A percentile compares a stretch with the other conserved stretches of the same genome.
Evolutionary conservation across 345 rosid species (phyloP).

Genomic region (Euphorbia lathyris): DNA sequence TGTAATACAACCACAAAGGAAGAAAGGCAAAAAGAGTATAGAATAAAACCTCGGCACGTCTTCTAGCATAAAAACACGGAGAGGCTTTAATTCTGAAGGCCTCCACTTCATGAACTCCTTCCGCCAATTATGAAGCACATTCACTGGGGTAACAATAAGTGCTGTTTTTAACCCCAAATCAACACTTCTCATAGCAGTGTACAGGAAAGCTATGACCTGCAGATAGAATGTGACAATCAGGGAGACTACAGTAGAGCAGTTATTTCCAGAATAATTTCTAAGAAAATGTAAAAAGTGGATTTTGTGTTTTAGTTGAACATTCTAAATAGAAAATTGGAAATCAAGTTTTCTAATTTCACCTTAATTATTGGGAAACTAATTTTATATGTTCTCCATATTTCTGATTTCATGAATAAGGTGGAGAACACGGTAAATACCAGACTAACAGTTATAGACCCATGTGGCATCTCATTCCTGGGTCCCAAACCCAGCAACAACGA

Average conservation of each 20-base stretch:
- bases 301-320: too few species aligned
- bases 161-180: conserved; percentile 90
- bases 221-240: conserved; percentile 24
- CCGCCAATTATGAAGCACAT: conserved; percentile 99
- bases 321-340: background rate
- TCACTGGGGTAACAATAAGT: conserved; percentile 94
- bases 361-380: background rate
- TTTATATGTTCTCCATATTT: too few species aligned
- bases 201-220: conserved; percentile 97
- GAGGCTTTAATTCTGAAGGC: conserved; percentile 84
- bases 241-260: conserved; percentile 4
- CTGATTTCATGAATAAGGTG: too few species aligned
- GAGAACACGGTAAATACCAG: background rate
- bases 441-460: background rate
- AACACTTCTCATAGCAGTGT: conserved; percentile 87
- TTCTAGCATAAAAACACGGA: conserved; percentile 91
- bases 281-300: background rate
- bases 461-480: too few species aligned
- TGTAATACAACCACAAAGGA: background rate
- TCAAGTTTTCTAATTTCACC: background rate
- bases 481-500: background rate
- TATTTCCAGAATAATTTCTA: background rate
- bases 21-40: background rate
- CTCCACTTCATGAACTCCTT: conserved; percentile 92
- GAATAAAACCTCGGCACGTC: conserved; percentile 75